Base-by-base conservation (phyloP, 1,284 basidiomycete species). In the Leccinum ponderosum region DNA sequence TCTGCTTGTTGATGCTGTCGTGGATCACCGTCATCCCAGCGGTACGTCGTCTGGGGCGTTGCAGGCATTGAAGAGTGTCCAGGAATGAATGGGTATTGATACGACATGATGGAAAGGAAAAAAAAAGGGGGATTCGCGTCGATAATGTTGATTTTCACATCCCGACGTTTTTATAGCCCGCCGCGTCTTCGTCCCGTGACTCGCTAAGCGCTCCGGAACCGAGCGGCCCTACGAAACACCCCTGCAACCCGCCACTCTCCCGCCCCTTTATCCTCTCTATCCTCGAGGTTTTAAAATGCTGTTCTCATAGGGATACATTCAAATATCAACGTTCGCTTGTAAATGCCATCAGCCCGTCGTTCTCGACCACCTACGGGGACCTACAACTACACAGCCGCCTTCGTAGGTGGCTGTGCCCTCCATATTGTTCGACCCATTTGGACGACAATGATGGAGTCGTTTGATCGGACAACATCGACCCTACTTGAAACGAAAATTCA, bases 71-170 rank as follows among this genome's bases (percentile, higher is more conserved):
- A 75, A 56, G 74, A 68, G 62, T 75, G 71, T 62, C 73, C 75
- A 54, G 66, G 70, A 58, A 66, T 72, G 73, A 66, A 67, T 57
- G 72, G 74, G 64, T 75, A 76, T 66, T 73, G 76, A 71, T 77
- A 76, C 62, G 75, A 75, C 76, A 76, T 76, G 39, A 17, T 42
- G 39, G 39, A n/a, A 17, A 42, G 39, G 69, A 69, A 64, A 65
- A 69, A 68, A 68, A 67, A 15, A 56, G 62, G 66, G 62, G 62
- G 58, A 62, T 57, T 56, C 64, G 22, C 22, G 51, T 1, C 9
- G 56, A 12, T 25, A 39, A 25, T 14, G 29, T 9, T 9, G 25
- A 55, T 56, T 61, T 61, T 60, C 48, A 44, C 44, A 33, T 39
- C 22, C 57, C 66, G 55, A 57, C 57, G 0, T n/a, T 64, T 73